Evolutionary conservation across 139 green algal genomes (phyloP), one percentile per base, ranked within the genome.

Genomic region (Chlorella sp.): DNA sequence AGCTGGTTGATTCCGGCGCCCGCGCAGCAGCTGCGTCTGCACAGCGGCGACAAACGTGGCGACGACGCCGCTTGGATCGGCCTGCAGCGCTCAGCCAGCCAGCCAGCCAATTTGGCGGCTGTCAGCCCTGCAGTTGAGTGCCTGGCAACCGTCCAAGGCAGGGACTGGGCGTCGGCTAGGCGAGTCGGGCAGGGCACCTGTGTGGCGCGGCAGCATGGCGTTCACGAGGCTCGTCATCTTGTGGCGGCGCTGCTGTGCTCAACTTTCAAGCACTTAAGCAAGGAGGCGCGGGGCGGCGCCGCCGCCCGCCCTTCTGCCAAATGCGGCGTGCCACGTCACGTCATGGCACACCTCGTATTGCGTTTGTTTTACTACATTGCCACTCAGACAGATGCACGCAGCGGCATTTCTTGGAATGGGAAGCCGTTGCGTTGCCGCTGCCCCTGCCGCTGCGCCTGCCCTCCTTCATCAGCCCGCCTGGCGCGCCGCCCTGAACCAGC

Each of bases 401-500:
- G n/a, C n/a, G n/a, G n/a, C n/a, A n/a, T n/a, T n/a, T n/a, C n/a
- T n/a, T n/a, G n/a, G n/a, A n/a, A n/a, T n/a, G n/a, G 7, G 22
- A 24, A 24, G 56, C 56, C 30, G 56, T 65, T 20, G 56, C 22
- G 56, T 24, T 65, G 56, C 30, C 22, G 56, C 56, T 65, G 56
- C 56, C 26, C 56, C 56, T 20, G 6, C 56, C 56, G 22, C 7
- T 65, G 56, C 56, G 56, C 56, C 3, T 54, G 46, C 8, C 8
- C 8, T 11, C 46, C 11, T 54, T 54, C 51, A 60, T 7, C 43
- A 69, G 17, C 51, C 46, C 30, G 68, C 68, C 81, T 43, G 28
- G 22, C 28, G 28, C 20, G 79, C 64, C 17, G 67, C 36, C 22
- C 24, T 30, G 54, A 87, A 83, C 62, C 83, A 54, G 43, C 60